These are phyloP conservation scores for Brassica nigra DNA, from an alignment of 345 rosid genomes.

Conservation along the genomic window DNA sequence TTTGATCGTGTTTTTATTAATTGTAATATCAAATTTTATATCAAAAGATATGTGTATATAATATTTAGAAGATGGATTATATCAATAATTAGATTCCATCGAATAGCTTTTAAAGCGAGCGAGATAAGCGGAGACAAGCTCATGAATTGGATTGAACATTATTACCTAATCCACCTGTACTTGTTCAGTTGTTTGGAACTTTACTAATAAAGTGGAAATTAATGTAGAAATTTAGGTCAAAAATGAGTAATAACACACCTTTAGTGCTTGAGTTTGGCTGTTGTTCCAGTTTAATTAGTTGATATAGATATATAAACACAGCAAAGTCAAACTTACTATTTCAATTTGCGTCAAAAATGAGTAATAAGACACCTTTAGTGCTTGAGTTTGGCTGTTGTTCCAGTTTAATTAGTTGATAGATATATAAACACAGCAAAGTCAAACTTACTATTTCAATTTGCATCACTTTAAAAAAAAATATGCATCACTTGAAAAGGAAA, in stretches of 20 bases:
- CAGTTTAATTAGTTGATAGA: slow-evolving; percentile 19
- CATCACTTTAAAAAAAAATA: not conserved
- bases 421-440: slow-evolving; percentile 29
- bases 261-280: slow-evolving; percentile 35
- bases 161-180: slow-evolving; percentile 41
- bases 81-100: slow-evolving; percentile 32
- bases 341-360: slow-evolving; percentile 28
- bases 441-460: slow-evolving; percentile 30
- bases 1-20: too few species aligned
- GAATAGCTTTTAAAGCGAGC: slow-evolving; percentile 29
- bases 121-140: slow-evolving; percentile 40
- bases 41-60: slow-evolving; percentile 12
- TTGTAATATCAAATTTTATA: too few species aligned
- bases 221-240: slow-evolving; percentile 37
- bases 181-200: slow-evolving; percentile 32
- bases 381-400: slow-evolving; percentile 37
- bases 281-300: slow-evolving; percentile 28
- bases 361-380: slow-evolving; percentile 13
- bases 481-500: slow-evolving; percentile 36
- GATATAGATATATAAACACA: slow-evolving; percentile 2
- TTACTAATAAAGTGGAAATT: slow-evolving; percentile 20
- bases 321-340: slow-evolving; percentile 37
- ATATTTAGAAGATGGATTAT: slow-evolving; percentile 16
- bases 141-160: slow-evolving; percentile 32
- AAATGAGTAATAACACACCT: slow-evolving; percentile 23